Conservation (phyloP, 176 grass and related monocot species). For the Carex parvula region DNA sequence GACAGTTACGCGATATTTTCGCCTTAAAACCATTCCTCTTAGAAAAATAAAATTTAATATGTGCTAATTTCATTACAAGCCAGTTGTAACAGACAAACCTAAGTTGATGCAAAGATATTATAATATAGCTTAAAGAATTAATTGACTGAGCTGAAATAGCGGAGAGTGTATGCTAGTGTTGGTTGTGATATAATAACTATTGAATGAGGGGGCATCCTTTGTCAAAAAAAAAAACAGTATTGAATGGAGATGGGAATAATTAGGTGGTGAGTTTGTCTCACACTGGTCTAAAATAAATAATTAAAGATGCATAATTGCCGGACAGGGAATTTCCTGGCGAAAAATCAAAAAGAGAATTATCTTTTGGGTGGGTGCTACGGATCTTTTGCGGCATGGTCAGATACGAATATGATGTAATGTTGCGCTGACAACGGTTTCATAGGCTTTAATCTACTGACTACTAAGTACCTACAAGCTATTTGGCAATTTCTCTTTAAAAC, state of each 20-base stretch:
- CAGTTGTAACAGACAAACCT: not conserved
- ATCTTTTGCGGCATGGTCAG: not conserved
- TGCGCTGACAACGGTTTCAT: not conserved
- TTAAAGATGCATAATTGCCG: not conserved
- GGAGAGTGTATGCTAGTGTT: not conserved
- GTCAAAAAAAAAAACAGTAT: not conserved
- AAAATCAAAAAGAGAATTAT: not conserved
- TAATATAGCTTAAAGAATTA: not conserved
- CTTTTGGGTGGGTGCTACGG: not conserved
- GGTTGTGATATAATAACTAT: conserved; percentile 7
- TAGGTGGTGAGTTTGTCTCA: conserved; percentile 18
- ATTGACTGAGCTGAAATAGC: not conserved
- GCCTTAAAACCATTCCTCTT: no score
- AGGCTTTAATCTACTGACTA: no score
- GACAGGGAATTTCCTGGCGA: not conserved
- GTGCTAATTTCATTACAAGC: not conserved
- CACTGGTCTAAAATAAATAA: not conserved
- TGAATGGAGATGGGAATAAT: not conserved
- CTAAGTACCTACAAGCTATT: no score
- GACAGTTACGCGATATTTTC: not conserved
- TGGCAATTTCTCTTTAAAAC: no score
- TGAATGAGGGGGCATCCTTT: not conserved
- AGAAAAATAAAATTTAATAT: not conserved
- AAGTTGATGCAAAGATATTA: not conserved
- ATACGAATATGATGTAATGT: not conserved